Percentiles rank a stretch among this genome's conserved stretches.
Evolutionary conservation across 2,329 filamentous ascomycete species (phyloP).

Genomic region (Tolypocladium ophioglossoides): DNA sequence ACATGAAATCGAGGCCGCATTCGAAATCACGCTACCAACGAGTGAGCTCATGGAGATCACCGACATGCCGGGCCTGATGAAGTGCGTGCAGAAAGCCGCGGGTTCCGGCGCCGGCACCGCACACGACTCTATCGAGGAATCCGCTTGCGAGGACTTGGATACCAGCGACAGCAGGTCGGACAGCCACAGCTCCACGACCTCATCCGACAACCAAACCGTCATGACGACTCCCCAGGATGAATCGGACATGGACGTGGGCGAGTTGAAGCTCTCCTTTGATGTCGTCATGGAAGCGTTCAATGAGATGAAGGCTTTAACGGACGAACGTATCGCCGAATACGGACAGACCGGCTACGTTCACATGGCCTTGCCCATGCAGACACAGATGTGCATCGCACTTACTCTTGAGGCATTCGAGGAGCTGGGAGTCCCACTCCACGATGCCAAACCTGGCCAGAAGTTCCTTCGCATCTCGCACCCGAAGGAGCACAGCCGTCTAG

Average conservation of each 20-base stretch:
- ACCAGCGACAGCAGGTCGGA: not conserved
- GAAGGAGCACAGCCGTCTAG: not conserved
- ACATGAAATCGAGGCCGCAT: slow-evolving; percentile 25
- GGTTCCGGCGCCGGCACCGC: not conserved
- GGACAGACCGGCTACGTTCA: not conserved
- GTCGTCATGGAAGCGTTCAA: not conserved
- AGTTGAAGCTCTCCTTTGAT: not conserved
- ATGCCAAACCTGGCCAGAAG: not conserved
- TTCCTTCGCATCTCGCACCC: not conserved
- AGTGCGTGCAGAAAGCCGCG: not conserved
- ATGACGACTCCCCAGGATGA: not conserved
- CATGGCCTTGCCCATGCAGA: not conserved
- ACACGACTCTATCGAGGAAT: too few relatives aligned
- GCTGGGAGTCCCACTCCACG: not conserved
- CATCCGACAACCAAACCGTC: not conserved
- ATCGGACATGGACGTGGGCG: not conserved
- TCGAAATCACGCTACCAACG: slow-evolving; percentile 16
- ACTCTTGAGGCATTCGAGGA: slow-evolving; percentile 1
- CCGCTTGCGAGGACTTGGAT: not conserved
- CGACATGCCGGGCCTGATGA: slow-evolving; percentile 2
- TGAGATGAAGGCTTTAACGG: not conserved
- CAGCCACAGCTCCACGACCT: not conserved
- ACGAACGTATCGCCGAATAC: not conserved
- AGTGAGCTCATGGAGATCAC: slow-evolving; percentile 1
- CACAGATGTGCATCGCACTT: not conserved